A percentile compares a stretch with the other conserved stretches of the same genome.
Conservation (phyloP, 768 basidiomycete genomes). For the Leucosporidium creatinivorum region DNA sequence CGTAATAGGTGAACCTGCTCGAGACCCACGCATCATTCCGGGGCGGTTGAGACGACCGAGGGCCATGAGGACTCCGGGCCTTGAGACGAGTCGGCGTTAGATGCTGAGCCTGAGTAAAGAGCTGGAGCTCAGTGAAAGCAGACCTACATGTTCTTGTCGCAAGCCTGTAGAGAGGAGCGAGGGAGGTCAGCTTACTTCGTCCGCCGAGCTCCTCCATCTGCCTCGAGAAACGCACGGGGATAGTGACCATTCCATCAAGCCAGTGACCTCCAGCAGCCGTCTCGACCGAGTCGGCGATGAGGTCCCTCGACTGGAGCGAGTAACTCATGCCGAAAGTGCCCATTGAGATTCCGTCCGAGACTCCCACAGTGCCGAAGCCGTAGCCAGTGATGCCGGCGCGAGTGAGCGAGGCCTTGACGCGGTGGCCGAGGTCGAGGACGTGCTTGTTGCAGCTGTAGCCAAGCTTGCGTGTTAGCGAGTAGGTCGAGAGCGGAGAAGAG, state of each 20-base stretch:
- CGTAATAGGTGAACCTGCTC: background rate
- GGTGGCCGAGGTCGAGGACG: slow-evolving; percentile 76
- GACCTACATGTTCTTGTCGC: slow-evolving; percentile 79
- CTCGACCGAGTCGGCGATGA: slow-evolving; percentile 96
- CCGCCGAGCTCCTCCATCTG: background rate
- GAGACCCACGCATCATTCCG: slow-evolving; percentile 62
- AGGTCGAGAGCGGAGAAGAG: slow-evolving; percentile 11
- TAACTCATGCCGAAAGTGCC: slow-evolving; percentile 53
- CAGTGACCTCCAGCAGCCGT: slow-evolving; percentile 94
- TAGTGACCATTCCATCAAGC: slow-evolving; percentile 93
- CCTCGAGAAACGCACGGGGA: slow-evolving; percentile 61
- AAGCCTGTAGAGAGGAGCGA: slow-evolving; percentile 12
- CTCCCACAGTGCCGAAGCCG: slow-evolving; percentile 95
- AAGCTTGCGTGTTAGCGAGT: background rate
- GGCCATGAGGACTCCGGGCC: slow-evolving; percentile 97
- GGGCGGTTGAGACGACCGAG: slow-evolving; percentile 92
- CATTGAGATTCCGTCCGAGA: slow-evolving; percentile 98
- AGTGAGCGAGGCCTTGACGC: slow-evolving; percentile 70
- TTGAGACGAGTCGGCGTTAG: background rate
- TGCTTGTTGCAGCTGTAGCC: slow-evolving; percentile 81
- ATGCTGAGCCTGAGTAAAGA: background rate
- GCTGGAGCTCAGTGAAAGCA: background rate
- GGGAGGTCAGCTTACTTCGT: background rate
- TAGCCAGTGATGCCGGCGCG: slow-evolving; percentile 74
- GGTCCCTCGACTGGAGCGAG: slow-evolving; percentile 93